Base-by-base conservation (phyloP, 768 basidiomycete genomes). In the Hirschioporus abietinus region DNA sequence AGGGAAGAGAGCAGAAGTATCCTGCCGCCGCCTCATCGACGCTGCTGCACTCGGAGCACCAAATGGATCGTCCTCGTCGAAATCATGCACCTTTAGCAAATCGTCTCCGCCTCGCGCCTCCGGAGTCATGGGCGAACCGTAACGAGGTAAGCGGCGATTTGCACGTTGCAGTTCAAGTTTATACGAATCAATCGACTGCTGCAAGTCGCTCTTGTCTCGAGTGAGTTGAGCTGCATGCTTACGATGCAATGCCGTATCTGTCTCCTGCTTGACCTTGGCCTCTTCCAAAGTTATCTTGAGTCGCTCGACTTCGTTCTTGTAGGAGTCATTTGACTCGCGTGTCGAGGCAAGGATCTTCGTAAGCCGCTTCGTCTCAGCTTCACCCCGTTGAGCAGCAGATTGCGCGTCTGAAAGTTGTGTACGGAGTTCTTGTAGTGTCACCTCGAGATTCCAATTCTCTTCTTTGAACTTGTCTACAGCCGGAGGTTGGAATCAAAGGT, bases 401-500 rank as follows among this genome's bases (percentile, higher is more conserved):
- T 92, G 88, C 1, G 86, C 83, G 63, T 91, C 88, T 34, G 83
- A 74, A 60, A 91, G 81, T 70, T 92, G 87, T 0, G 85, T 79
- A 52, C 89, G 89, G 25, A 95, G 83, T 67, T 97, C 95, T 75
- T 99, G 96, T 30, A 95, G 80, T 18, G 86, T 85, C 63, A 98
- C 95, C 80, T 99, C 96, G 66, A 98, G 88, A 74, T 99, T 96
- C 97, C 97, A 99, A 76, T 97, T 99, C 78, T 96, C 95, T 78
- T 99, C 96, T 78, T 95, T 95, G 86, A 88, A 96, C 69, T 95
- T 94, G 76, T 98, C 96, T 90, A 72, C 30, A 63, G 66, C 64
- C 63, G 67, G 42, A 57, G 42, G 63, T 68, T 62, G 67, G 68
- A 25, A 30, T 65, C 24, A 42, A 24, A 27, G 9, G 30, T 15